phyloP scores from a whole-genome alignment of 768 basidiomycete species.

The Rhodotorula graminis region DNA sequence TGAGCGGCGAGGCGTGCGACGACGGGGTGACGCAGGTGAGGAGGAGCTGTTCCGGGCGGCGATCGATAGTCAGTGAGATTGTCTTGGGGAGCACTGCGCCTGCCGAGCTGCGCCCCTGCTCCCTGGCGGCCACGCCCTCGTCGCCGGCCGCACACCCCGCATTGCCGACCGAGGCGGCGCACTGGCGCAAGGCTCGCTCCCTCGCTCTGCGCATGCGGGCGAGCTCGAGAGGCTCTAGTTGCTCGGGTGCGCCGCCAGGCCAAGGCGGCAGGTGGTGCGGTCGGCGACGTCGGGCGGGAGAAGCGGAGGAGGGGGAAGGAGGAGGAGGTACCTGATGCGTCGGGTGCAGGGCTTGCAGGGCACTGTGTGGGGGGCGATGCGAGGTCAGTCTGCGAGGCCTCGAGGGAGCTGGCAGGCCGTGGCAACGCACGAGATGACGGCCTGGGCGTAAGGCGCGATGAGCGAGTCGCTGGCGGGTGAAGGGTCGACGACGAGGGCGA shows the following conservation, averaged over 20 bases:
- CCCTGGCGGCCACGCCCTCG: too few relatives aligned
- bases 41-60: constrained; percentile 8
- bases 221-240: too few relatives aligned
- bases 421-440: constrained; percentile 11
- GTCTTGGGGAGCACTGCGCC: too few relatives aligned
- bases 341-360: constrained; percentile 19
- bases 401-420: too few relatives aligned
- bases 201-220: too few relatives aligned
- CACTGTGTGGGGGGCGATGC: not conserved
- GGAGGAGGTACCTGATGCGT: constrained; percentile 5
- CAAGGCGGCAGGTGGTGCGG: not conserved
- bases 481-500: constrained; percentile 26
- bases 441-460: constrained; percentile 6
- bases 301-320: not conserved
- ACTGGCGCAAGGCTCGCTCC: too few relatives aligned
- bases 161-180: too few relatives aligned
- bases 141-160: too few relatives aligned
- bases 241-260: too few relatives aligned
- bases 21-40: constrained; percentile 26
- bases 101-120: too few relatives aligned
- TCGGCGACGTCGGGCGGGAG: not conserved
- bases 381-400: not conserved
- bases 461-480: not conserved
- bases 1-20: constrained; percentile 29
- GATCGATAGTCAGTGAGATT: too few relatives aligned